A percentile compares a stretch with the other conserved stretches of the same genome.
phyloP scores from a whole-genome alignment of 139 green algal genomes.

The Closterium sp. region DNA sequence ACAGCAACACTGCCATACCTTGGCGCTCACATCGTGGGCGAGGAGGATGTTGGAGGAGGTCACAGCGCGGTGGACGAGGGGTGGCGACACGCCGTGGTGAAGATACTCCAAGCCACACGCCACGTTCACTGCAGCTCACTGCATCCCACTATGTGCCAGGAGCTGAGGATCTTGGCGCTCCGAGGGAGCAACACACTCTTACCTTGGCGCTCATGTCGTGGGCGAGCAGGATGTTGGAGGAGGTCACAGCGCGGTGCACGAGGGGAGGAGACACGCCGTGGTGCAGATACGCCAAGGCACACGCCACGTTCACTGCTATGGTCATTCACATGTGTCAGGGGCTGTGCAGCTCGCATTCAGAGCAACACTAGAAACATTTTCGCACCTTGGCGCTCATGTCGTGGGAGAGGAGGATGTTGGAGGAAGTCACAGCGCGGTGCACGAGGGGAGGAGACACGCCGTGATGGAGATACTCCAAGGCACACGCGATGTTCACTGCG shows the following conservation, averaged over 20 bases:
- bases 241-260: constrained; percentile 1
- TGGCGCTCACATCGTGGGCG: not conserved
- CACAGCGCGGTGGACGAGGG: not conserved
- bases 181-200: not conserved
- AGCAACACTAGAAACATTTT: not conserved
- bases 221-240: constrained; percentile 10
- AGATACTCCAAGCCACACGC: not conserved
- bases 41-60: constrained; percentile 14
- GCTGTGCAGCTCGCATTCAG: too few relatives aligned
- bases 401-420: not conserved
- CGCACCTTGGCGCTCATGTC: constrained; percentile 8
- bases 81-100: not conserved
- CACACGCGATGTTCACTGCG: constrained; percentile 6
- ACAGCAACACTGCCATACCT: not conserved
- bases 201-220: not conserved
- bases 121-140: too few relatives aligned
- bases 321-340: too few relatives aligned
- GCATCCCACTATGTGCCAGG: too few relatives aligned
- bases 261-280: not conserved
- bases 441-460: not conserved
- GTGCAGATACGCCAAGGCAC: not conserved
- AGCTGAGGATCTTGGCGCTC: too few relatives aligned
- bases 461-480: not conserved
- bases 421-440: not conserved
- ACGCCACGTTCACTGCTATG: too few relatives aligned